These are phyloP conservation scores for Chenopodium album DNA, from an alignment of 148 eudicot species.

Conservation along the genomic window DNA sequence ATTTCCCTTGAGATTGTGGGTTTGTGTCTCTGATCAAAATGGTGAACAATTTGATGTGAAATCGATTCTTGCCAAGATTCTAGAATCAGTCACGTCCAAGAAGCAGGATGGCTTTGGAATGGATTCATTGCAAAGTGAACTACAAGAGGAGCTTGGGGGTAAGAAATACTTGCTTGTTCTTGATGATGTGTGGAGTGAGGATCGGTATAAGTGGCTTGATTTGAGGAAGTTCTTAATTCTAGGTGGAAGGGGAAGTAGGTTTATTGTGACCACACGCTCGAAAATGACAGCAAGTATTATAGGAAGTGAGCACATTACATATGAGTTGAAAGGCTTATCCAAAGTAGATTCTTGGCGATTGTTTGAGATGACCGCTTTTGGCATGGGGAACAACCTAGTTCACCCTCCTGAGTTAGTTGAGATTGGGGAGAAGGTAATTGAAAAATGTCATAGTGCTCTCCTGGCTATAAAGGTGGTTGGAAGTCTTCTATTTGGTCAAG, in stretches of 20 bases:
- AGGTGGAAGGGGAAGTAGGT: slow-evolving; percentile 31
- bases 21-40: no score
- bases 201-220: slow-evolving; percentile 17
- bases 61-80: neutral
- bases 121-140: slow-evolving; percentile 17
- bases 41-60: no score
- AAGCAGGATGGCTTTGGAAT: slow-evolving; percentile 8
- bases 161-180: slow-evolving; percentile 38
- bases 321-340: slow-evolving; percentile 28
- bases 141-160: slow-evolving; percentile 4
- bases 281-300: slow-evolving; percentile 24
- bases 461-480: neutral
- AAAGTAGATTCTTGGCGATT: slow-evolving; percentile 31
- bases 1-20: no score
- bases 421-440: neutral
- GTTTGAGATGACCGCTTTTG: slow-evolving; percentile 34
- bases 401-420: neutral
- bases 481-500: slow-evolving; percentile 5
- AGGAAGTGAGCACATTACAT: slow-evolving; percentile 17
- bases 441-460: neutral
- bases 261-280: slow-evolving; percentile 43
- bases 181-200: slow-evolving; percentile 36
- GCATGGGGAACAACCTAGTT: neutral
- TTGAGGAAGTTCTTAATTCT: slow-evolving; percentile 19
- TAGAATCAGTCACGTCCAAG: neutral